Evolutionary conservation across 116 monocot genomes (phyloP).

Genomic region (Cymodocea nodosa): DNA sequence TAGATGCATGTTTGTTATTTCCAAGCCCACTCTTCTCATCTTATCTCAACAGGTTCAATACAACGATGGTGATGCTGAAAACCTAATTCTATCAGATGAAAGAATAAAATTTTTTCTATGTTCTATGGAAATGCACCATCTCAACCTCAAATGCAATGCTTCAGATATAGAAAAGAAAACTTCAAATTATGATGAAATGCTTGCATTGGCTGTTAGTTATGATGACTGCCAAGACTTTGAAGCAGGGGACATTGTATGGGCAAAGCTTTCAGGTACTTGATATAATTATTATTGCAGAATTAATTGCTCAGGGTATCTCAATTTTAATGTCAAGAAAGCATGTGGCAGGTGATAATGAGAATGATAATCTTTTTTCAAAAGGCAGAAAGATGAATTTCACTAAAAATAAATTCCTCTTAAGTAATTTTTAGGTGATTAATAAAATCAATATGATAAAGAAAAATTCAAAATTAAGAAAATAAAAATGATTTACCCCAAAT

Average conservation of each 20-base stretch:
- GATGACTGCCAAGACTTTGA: conserved; percentile 61
- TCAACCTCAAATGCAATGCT: conserved; percentile 42
- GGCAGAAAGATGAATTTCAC: no score
- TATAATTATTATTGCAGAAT: neutral
- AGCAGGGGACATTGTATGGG: conserved; percentile 93
- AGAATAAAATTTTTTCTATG: conserved; percentile 70
- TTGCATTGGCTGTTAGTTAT: conserved; percentile 62
- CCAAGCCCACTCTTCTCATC: neutral
- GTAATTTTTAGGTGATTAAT: no score
- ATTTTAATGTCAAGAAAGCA: neutral
- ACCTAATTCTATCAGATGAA: conserved; percentile 41
- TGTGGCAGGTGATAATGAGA: no score
- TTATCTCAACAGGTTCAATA: conserved; percentile 48
- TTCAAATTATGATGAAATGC: conserved; percentile 60
- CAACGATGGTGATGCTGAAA: conserved; percentile 72
- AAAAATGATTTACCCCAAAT: no score
- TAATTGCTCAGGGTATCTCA: neutral
- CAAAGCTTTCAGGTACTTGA: conserved; percentile 74
- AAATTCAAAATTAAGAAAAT: no score
- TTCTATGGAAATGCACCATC: conserved; percentile 34
- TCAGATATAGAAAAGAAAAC: conserved; percentile 40
- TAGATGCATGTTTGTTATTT: neutral
- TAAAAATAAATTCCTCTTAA: no score
- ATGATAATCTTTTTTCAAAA: no score
- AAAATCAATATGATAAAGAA: no score